Percentiles rank a stretch among this genome's conserved stretches.
These are phyloP conservation scores for Tylopilus rubrobrunneus DNA, from an alignment of 768 basidiomycete genomes.

Conservation along the genomic window DNA sequence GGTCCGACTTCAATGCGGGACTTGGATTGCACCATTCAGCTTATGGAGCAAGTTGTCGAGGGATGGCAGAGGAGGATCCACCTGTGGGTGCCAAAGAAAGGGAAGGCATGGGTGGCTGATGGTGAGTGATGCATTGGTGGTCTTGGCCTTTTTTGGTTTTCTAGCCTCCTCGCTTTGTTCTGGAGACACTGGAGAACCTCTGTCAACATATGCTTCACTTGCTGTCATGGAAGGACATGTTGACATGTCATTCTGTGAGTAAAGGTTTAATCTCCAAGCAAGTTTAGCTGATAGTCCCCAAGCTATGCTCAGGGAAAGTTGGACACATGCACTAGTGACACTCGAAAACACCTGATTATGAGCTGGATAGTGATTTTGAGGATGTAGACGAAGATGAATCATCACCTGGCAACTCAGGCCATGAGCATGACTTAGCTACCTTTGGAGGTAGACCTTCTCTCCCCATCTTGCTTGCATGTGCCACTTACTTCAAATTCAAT, in stretches of 20 bases:
- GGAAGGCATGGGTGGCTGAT: constrained; percentile 13
- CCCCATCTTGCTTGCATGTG: background rate
- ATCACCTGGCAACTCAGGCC: background rate
- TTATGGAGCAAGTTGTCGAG: constrained; percentile 66
- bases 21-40: constrained; percentile 57
- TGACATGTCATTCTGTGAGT: no score
- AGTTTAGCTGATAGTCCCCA: no score
- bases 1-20: constrained; percentile 53
- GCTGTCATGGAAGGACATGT: no score
- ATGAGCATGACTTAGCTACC: background rate
- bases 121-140: constrained; percentile 18
- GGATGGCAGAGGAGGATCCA: constrained; percentile 11
- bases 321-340: no score
- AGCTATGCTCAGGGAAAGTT: no score
- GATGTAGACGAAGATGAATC: constrained; percentile 15
- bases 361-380: constrained; percentile 25
- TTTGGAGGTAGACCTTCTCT: constrained; percentile 2
- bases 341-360: constrained; percentile 7
- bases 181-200: background rate
- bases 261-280: no score
- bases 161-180: background rate
- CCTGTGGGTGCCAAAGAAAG: constrained; percentile 16
- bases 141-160: background rate
- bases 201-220: background rate
- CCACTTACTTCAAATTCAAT: background rate